Evolutionary conservation across 2,329 filamentous ascomycete species (phyloP).

Genomic region (Ophiostoma sp.): DNA sequence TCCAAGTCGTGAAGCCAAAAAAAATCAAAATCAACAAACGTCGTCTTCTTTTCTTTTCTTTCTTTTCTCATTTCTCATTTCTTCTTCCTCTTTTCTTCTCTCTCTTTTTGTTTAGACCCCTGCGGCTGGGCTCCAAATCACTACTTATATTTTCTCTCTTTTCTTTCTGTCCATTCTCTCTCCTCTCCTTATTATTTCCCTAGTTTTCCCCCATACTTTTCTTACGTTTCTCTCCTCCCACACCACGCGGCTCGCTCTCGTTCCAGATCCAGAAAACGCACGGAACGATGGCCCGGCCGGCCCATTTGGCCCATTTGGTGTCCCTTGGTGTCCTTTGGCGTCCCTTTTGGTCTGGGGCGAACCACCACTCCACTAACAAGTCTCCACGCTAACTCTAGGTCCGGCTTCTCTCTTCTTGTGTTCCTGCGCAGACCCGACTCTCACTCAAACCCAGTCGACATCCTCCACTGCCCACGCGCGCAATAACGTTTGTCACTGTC

Average conservation of each 20-base stretch:
- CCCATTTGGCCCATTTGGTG: slow-evolving; percentile 28
- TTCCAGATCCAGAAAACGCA: slow-evolving; percentile 26
- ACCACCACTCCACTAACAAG: not conserved
- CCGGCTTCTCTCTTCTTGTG: not conserved
- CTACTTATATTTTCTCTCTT: slow-evolving; percentile 3
- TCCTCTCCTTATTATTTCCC: not conserved
- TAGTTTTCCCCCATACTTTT: not conserved
- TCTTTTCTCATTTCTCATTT: not conserved
- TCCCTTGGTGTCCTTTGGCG: no score
- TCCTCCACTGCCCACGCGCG: not conserved
- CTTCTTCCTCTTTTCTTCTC: not conserved
- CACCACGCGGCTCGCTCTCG: slow-evolving; percentile 22
- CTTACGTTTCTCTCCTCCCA: not conserved
- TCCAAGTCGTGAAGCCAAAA: not conserved
- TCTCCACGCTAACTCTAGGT: not conserved
- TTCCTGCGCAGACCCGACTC: not conserved
- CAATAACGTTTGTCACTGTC: not conserved
- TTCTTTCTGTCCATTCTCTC: not conserved
- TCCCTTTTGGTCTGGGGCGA: not conserved
- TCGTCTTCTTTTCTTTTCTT: not conserved
- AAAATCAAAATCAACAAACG: not conserved
- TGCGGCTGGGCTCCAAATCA: slow-evolving; percentile 4
- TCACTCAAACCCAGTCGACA: not conserved
- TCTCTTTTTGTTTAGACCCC: not conserved
- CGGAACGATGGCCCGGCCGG: slow-evolving; percentile 30